Conservation (phyloP, 306 rosid species). For the Lupinus albus region DNA sequence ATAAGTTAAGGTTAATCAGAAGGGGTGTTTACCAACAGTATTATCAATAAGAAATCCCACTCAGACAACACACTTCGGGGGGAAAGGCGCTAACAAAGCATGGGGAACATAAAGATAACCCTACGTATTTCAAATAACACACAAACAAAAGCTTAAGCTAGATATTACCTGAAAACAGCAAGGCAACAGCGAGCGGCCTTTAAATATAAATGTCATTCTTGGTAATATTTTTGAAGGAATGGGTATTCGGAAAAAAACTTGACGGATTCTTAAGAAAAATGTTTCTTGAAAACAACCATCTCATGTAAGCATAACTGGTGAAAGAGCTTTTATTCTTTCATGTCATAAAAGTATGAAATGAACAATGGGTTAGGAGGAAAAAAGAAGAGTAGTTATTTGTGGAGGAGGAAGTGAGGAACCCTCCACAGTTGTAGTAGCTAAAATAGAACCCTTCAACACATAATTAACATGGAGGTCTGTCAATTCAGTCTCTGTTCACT, state of each 20-base stretch:
- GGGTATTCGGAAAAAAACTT: background rate
- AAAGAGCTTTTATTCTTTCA: background rate
- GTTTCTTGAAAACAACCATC: conserved; percentile 15
- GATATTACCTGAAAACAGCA: background rate
- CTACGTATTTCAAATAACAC: conserved; percentile 15
- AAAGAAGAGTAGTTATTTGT: no score
- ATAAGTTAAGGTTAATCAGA: conserved; percentile 15
- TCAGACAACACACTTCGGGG: conserved; percentile 28
- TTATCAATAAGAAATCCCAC: background rate
- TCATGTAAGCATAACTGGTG: background rate
- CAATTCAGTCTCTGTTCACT: conserved; percentile 20
- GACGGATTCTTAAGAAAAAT: background rate
- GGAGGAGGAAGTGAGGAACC: no score
- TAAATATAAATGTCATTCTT: background rate
- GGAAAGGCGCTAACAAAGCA: background rate
- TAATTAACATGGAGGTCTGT: conserved; percentile 4
- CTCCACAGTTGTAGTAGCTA: no score
- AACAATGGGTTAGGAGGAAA: background rate
- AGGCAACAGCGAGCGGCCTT: conserved; percentile 25
- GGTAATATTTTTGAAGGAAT: background rate
- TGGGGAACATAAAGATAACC: conserved; percentile 17
- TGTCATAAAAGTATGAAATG: background rate
- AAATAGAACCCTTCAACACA: no score
- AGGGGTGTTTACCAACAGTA: conserved; percentile 18
- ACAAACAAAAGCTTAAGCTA: background rate